A percentile compares a stretch with the other conserved stretches of the same genome.
phyloP scores from a whole-genome alignment of 371 early-diverging fungal genomes.

The Mortierella sp. region DNA sequence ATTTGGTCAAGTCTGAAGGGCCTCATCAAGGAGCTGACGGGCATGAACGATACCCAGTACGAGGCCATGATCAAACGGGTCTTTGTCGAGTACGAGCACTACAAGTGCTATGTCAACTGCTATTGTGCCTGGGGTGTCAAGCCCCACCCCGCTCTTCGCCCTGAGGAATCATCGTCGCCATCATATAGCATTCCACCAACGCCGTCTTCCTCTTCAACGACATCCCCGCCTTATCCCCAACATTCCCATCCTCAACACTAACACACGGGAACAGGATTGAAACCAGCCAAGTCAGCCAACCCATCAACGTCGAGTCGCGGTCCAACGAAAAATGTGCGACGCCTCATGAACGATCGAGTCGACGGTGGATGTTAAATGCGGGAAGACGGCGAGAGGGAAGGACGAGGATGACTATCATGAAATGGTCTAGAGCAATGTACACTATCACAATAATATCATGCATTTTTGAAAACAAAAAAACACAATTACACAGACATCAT shows the following conservation, averaged over 20 bases:
- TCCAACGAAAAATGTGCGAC: neutral
- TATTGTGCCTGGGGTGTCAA: conserved; percentile 58
- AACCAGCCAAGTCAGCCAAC: neutral
- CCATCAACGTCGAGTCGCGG: neutral
- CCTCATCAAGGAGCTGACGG: conserved; percentile 44
- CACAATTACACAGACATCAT: neutral
- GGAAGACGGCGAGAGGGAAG: neutral
- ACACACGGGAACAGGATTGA: neutral
- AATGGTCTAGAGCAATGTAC: conserved; percentile 8
- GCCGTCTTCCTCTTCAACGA: neutral
- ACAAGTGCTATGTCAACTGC: conserved; percentile 54
- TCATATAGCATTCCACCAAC: conserved; percentile 6
- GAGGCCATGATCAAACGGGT: conserved; percentile 45
- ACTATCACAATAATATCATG: conserved; percentile 8
- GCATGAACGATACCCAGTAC: conserved; percentile 46
- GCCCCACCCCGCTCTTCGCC: conserved; percentile 34
- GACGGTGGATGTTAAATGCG: neutral
- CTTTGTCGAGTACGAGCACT: conserved; percentile 47
- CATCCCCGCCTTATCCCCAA: neutral
- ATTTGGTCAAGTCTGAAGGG: conserved; percentile 51
- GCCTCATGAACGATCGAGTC: neutral
- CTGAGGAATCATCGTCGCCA: conserved; percentile 12
- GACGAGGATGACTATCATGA: neutral
- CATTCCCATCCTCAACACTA: neutral
- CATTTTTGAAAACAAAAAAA: neutral